These are phyloP conservation scores for Allium sativum DNA, from an alignment of 106 monocot genomes.

Conservation along the genomic window DNA sequence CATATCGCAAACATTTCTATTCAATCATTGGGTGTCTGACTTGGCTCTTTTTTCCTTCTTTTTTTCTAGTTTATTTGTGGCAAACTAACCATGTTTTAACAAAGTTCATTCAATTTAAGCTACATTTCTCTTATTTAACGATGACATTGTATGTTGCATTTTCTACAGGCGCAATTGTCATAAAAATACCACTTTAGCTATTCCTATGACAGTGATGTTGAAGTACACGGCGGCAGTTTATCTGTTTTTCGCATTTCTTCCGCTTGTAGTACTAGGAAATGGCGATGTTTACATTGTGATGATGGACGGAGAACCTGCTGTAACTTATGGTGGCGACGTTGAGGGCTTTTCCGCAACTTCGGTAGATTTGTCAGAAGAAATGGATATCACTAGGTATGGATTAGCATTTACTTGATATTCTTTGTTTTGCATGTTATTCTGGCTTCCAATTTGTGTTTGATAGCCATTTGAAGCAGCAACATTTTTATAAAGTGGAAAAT, in stretches of 20 bases:
- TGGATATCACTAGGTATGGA: slow-evolving; percentile 69
- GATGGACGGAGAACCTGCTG: slow-evolving; percentile 84
- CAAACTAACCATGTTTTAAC: neutral
- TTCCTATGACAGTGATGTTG: slow-evolving; percentile 13
- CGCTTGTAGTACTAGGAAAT: slow-evolving; percentile 25
- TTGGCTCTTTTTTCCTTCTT: neutral
- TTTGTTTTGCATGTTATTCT: too few species aligned
- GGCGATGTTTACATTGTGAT: slow-evolving; percentile 66
- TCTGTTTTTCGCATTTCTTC: slow-evolving; percentile 28
- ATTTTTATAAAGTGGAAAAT: too few species aligned
- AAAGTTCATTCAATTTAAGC: neutral
- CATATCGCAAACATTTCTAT: too few species aligned
- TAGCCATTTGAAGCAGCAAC: too few species aligned
- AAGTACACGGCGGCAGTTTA: slow-evolving; percentile 8
- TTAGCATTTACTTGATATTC: too few species aligned
- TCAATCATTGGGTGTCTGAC: neutral
- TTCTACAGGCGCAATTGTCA: neutral
- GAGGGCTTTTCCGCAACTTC: slow-evolving; percentile 84
- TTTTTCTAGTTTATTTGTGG: neutral
- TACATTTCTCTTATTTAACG: neutral
- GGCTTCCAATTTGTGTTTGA: too few species aligned
- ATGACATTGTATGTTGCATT: neutral
- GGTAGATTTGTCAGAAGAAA: slow-evolving; percentile 40
- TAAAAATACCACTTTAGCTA: neutral
- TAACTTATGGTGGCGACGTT: slow-evolving; percentile 70